These are phyloP conservation scores for Kodamaea fukazawae DNA, from an alignment of 805 yeast genomes.

Conservation along the genomic window DNA sequence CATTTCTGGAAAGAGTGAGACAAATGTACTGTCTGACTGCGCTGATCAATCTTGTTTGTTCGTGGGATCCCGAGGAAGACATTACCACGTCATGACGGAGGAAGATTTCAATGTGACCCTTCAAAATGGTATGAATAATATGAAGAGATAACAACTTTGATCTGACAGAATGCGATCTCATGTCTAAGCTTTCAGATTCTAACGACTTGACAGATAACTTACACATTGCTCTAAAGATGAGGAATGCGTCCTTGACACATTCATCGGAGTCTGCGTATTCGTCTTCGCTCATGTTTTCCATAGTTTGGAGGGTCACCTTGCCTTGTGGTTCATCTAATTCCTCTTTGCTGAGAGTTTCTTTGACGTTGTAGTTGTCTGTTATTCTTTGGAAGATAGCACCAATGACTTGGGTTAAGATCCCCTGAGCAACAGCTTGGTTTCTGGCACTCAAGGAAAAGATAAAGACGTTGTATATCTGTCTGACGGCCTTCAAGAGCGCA, in stretches of 20 bases:
- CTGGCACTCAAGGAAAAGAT: slow-evolving; percentile 76
- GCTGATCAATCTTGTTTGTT: slow-evolving; percentile 63
- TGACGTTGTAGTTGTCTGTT: slow-evolving; percentile 22
- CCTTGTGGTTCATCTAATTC: slow-evolving; percentile 17
- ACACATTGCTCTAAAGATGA: slow-evolving; percentile 92
- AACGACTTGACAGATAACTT: slow-evolving; percentile 82
- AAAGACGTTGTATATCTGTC: slow-evolving; percentile 91
- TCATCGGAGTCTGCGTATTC: slow-evolving; percentile 58
- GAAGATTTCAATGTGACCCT: slow-evolving; percentile 82
- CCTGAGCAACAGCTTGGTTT: slow-evolving; percentile 94
- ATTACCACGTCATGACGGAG: slow-evolving; percentile 56
- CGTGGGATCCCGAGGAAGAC: slow-evolving; percentile 46
- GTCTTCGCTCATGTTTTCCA: slow-evolving; percentile 49
- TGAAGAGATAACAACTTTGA: slow-evolving; percentile 87
- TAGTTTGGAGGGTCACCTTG: slow-evolving; percentile 57
- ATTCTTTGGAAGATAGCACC: slow-evolving; percentile 77
- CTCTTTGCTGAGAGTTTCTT: slow-evolving; percentile 11
- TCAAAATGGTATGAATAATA: slow-evolving; percentile 79
- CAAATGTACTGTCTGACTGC: slow-evolving; percentile 84
- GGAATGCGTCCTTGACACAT: slow-evolving; percentile 84
- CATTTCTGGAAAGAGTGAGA: slow-evolving; percentile 80
- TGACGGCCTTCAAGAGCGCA: slow-evolving; percentile 79
- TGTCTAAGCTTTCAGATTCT: slow-evolving; percentile 73
- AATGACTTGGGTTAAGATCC: slow-evolving; percentile 87
- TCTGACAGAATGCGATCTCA: slow-evolving; percentile 89